These are phyloP conservation scores for Xylaria sp. DNA, from an alignment of 2,329 filamentous ascomycete species.

Conservation along the genomic window DNA sequence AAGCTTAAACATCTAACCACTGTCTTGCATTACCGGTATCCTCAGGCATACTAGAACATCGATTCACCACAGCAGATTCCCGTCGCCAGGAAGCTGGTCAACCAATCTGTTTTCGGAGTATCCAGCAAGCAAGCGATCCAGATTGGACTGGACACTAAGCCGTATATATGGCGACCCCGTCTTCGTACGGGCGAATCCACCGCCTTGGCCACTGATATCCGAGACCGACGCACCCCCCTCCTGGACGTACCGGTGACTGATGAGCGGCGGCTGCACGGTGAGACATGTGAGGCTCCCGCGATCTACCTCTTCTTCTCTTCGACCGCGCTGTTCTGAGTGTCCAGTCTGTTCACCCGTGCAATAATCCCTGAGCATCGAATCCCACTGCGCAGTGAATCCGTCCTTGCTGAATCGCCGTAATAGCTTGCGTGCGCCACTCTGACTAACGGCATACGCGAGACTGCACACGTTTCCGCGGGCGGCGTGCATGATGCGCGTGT, in stretches of 20 bases:
- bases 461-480: slow-evolving; percentile 43
- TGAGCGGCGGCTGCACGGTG: slow-evolving; percentile 38
- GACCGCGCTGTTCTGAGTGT: not conserved
- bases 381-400: slow-evolving; percentile 36
- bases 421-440: slow-evolving; percentile 45
- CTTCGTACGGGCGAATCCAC: slow-evolving; percentile 30
- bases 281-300: slow-evolving; percentile 28
- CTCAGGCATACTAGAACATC: too few relatives aligned
- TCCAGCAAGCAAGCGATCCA: slow-evolving; percentile 26
- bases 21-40: not conserved
- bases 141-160: slow-evolving; percentile 35
- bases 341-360: slow-evolving; percentile 30
- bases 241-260: slow-evolving; percentile 36
- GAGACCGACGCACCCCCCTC: slow-evolving; percentile 25
- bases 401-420: slow-evolving; percentile 40
- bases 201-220: slow-evolving; percentile 36
- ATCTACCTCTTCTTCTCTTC: not conserved
- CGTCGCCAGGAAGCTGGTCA: slow-evolving; percentile 37
- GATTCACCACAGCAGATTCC: slow-evolving; percentile 32
- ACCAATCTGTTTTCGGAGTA: slow-evolving; percentile 24
- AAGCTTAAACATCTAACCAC: not conserved
- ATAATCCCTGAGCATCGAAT: slow-evolving; percentile 37
- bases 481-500: slow-evolving; percentile 46
- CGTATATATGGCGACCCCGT: slow-evolving; percentile 37
- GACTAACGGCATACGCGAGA: slow-evolving; percentile 47